Conservation (phyloP, 306 rosid genomes). For the Adenanthera pavonina region DNA sequence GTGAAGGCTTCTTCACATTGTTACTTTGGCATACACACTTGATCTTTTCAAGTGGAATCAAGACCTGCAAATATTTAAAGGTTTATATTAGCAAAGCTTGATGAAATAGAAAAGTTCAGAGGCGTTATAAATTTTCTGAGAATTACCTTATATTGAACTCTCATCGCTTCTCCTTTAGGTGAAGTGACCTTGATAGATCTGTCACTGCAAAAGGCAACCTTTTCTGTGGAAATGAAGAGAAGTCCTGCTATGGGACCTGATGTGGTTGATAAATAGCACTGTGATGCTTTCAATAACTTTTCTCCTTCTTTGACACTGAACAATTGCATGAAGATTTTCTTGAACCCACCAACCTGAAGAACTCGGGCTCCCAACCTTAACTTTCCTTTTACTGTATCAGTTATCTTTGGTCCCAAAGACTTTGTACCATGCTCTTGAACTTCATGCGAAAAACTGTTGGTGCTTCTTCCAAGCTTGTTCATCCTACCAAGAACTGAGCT, state of each 20-base stretch:
- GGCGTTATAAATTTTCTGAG: not conserved
- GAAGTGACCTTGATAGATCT: not conserved
- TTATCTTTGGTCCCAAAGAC: slow-evolving; percentile 41
- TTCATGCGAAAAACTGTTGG: slow-evolving; percentile 33
- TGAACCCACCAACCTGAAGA: slow-evolving; percentile 54
- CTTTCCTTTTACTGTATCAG: slow-evolving; percentile 59
- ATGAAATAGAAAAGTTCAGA: not conserved
- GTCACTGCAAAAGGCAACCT: not conserved
- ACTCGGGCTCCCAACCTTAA: slow-evolving; percentile 59
- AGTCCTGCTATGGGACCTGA: slow-evolving; percentile 55
- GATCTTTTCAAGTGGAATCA: not conserved
- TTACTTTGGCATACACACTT: not conserved
- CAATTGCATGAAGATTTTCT: slow-evolving; percentile 50
- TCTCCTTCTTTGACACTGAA: slow-evolving; percentile 53
- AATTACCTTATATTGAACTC: not conserved
- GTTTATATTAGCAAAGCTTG: not conserved
- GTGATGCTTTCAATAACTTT: slow-evolving; percentile 50
- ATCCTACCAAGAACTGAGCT: slow-evolving; percentile 27
- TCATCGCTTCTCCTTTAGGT: not conserved
- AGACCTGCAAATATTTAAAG: not conserved
- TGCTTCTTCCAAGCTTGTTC: slow-evolving; percentile 36
- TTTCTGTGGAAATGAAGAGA: not conserved
- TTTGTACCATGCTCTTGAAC: slow-evolving; percentile 39
- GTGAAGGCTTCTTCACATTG: not conserved
- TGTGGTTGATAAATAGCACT: slow-evolving; percentile 63